These are phyloP conservation scores for Dictyostelium brefeldianum DNA, from an alignment of 78 protist species.

Conservation along the genomic window DNA sequence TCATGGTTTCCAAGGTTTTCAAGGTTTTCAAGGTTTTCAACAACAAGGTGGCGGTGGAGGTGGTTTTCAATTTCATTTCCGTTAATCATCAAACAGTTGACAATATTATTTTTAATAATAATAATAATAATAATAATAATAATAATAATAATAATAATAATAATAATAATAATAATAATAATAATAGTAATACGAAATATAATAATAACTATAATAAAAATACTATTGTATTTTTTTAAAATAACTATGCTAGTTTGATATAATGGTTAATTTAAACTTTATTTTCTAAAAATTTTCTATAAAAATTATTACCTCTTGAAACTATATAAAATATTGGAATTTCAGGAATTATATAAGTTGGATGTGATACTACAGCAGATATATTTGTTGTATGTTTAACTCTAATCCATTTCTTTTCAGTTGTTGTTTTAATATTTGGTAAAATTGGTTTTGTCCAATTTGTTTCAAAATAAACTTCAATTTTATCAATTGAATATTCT, in stretches of 20 bases:
- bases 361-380: constrained; percentile 67
- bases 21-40: constrained; percentile 44
- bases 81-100: constrained; percentile 9
- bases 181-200: background rate
- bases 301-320: constrained; percentile 11
- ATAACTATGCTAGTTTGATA: background rate
- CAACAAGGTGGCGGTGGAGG: constrained; percentile 30
- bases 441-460: constrained; percentile 71
- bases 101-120: background rate
- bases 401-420: constrained; percentile 72
- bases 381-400: constrained; percentile 78
- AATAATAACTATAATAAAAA: background rate
- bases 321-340: constrained; percentile 79
- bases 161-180: background rate
- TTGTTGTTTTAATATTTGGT: constrained; percentile 3
- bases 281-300: constrained; percentile 40
- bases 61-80: constrained; percentile 36
- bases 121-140: background rate
- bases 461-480: constrained; percentile 81
- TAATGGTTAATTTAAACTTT: background rate
- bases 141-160: background rate
- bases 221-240: background rate
- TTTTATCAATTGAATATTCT: constrained; percentile 15
- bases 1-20: constrained; percentile 20
- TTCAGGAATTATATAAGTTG: constrained; percentile 78